Evolutionary conservation across 192 early-diverging fungal genomes (phyloP).

Genomic region (Thamnidium elegans): DNA sequence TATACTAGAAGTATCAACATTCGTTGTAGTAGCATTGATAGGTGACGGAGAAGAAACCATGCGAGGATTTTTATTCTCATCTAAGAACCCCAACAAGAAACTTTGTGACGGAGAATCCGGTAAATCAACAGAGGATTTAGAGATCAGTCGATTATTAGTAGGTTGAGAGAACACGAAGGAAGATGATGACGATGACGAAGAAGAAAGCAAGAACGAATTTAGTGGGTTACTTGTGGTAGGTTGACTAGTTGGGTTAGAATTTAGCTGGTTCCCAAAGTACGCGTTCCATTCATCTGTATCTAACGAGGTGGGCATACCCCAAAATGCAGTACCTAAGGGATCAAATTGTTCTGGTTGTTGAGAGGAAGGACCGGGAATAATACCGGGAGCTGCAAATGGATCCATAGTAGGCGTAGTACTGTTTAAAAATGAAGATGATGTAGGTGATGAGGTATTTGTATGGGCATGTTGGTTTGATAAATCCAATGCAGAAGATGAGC

Average conservation of each 20-base stretch:
- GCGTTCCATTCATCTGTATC: slow-evolving; percentile 34
- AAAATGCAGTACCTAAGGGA: slow-evolving; percentile 21
- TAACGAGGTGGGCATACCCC: slow-evolving; percentile 21
- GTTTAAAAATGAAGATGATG: background rate
- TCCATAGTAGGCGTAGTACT: slow-evolving; percentile 23
- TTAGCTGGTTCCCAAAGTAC: slow-evolving; percentile 21
- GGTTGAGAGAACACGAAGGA: no score
- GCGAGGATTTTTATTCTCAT: no score
- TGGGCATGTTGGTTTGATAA: no score
- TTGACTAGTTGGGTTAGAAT: background rate
- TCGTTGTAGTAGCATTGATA: no score
- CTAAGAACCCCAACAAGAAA: no score
- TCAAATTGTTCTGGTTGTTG: slow-evolving; percentile 15
- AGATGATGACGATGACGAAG: no score
- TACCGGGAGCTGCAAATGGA: slow-evolving; percentile 37
- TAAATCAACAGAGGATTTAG: no score
- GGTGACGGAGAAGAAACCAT: no score
- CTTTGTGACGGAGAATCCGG: no score
- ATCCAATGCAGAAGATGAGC: background rate
- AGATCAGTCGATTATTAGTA: no score
- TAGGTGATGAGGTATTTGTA: slow-evolving; percentile 2
- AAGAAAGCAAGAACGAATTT: no score
- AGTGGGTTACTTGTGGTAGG: background rate
- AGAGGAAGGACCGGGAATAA: background rate
- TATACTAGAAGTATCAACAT: no score